Conservation (phyloP, 2,329 filamentous ascomycete species). For the Sporothrix schenckii region DNA sequence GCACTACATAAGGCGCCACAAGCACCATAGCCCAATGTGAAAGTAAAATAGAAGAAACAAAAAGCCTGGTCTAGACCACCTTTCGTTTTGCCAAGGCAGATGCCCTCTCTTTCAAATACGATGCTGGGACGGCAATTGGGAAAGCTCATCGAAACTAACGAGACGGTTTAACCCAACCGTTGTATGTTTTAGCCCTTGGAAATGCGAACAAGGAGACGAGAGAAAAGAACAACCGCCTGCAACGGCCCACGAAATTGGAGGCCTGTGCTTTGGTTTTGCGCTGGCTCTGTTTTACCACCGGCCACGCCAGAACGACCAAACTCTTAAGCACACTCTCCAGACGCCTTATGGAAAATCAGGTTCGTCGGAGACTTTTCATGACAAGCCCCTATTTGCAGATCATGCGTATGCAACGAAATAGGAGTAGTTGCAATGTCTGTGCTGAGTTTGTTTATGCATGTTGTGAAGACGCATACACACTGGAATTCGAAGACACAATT, state of each 20-base stretch:
- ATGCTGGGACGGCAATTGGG: background rate
- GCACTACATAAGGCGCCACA: background rate
- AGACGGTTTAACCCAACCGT: background rate
- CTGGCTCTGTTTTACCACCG: background rate
- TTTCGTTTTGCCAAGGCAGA: background rate
- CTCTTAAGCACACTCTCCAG: background rate
- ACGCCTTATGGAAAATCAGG: background rate
- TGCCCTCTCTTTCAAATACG: background rate
- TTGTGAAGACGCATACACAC: slow-evolving; percentile 13
- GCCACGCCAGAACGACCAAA: background rate
- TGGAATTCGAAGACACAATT: background rate
- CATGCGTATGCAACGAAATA: background rate
- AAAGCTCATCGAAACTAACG: slow-evolving; percentile 4
- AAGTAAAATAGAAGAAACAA: background rate
- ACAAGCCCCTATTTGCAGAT: background rate
- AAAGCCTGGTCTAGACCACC: slow-evolving; percentile 1
- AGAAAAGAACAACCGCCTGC: too few species aligned
- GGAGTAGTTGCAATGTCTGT: background rate
- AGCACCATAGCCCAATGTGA: background rate
- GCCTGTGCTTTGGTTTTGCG: background rate
- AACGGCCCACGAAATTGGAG: too few species aligned
- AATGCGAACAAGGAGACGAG: too few species aligned
- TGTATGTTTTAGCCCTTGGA: background rate
- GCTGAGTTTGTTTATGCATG: background rate
- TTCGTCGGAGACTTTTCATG: background rate